Evolutionary conservation across 148 eudicot genomes (phyloP).

Genomic region (Camellia sinensis): DNA sequence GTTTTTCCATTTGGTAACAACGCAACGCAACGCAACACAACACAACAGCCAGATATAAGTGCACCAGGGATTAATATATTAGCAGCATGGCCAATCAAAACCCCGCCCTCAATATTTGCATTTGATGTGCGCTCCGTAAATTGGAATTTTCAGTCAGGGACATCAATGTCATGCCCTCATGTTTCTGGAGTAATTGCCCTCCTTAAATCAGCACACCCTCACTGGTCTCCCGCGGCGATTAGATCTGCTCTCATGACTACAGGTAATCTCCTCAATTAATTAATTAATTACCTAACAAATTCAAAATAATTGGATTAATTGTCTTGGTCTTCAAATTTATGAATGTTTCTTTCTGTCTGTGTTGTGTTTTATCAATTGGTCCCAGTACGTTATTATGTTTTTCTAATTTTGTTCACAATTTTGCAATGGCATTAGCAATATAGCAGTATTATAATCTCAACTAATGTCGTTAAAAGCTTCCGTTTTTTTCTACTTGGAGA

Average conservation of each 20-base stretch:
- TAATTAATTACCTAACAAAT: too few relatives aligned
- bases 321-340: background rate
- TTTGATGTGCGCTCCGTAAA: constrained; percentile 27
- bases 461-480: too few relatives aligned
- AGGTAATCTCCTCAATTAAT: constrained; percentile 17
- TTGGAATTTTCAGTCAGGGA: constrained; percentile 45
- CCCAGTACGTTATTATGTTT: too few relatives aligned
- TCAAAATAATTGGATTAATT: background rate
- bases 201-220: constrained; percentile 42
- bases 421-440: too few relatives aligned
- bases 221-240: constrained; percentile 51
- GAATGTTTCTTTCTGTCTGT: too few relatives aligned
- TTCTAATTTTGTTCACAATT: too few relatives aligned
- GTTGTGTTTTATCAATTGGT: too few relatives aligned
- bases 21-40: too few relatives aligned
- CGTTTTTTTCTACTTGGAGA: too few relatives aligned
- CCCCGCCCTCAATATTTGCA: constrained; percentile 27
- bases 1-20: too few relatives aligned
- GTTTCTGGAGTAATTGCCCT: constrained; percentile 50
- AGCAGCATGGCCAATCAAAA: constrained; percentile 45
- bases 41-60: constrained; percentile 40
- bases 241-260: constrained; percentile 53
- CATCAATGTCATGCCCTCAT: constrained; percentile 61
- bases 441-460: too few relatives aligned
- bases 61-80: constrained; percentile 49